A percentile compares a stretch with the other conserved stretches of the same genome.
phyloP scores from a whole-genome alignment of 2,329 filamentous ascomycete species.

The Pleoardoris graminearum region DNA sequence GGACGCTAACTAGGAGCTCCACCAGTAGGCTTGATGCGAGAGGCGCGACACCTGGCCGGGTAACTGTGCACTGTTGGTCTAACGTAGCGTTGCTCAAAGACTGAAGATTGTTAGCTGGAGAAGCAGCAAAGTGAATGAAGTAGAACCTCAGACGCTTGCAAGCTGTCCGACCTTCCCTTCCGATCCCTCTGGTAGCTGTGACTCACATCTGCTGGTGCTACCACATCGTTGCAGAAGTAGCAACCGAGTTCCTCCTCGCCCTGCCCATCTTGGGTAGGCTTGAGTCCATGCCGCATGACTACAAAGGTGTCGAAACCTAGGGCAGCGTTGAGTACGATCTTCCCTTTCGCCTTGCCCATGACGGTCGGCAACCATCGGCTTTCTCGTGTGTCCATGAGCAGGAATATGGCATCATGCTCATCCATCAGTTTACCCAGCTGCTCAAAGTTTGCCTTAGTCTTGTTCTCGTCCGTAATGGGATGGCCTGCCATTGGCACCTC shows the following conservation, averaged over 20 bases:
- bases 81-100: constrained; percentile 93
- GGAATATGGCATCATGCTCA: constrained; percentile 86
- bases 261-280: constrained; percentile 47
- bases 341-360: constrained; percentile 89
- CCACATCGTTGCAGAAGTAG: constrained; percentile 98
- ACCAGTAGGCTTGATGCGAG: constrained; percentile 91
- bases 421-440: constrained; percentile 74
- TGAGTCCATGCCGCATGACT: constrained; percentile 90
- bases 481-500: constrained; percentile 96
- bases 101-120: constrained; percentile 52
- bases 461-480: constrained; percentile 73
- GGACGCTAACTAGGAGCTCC: constrained; percentile 81
- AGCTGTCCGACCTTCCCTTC: too few species aligned
- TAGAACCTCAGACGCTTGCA: too few species aligned
- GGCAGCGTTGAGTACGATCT: constrained; percentile 96
- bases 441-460: constrained; percentile 73
- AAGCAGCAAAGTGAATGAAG: too few species aligned
- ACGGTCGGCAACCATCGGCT: constrained; percentile 94
- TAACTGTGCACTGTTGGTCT: constrained; percentile 98
- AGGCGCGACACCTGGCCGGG: constrained; percentile 85
- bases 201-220: constrained; percentile 88
- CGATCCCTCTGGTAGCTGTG: neutral
- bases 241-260: constrained; percentile 76
- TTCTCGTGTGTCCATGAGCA: constrained; percentile 97
- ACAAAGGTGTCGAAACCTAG: constrained; percentile 96